Evolutionary conservation across 2,329 filamentous ascomycete genomes (phyloP).

Genomic region (Ustilaginoidea virens): DNA sequence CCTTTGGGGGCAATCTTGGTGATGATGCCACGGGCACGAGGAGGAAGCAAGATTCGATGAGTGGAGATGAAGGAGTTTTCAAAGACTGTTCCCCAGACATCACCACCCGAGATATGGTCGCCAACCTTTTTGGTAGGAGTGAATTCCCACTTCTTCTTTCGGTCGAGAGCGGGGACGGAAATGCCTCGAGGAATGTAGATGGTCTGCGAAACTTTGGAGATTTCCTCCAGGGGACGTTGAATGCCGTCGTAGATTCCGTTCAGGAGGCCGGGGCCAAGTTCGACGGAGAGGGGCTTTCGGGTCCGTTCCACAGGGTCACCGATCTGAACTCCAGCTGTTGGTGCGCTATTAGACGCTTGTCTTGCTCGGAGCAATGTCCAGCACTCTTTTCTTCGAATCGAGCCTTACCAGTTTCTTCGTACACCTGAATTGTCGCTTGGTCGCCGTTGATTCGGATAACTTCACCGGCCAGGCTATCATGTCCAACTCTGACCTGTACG

Average conservation of each 20-base stretch:
- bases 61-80: conserved; percentile 92
- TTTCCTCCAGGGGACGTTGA: conserved; percentile 80
- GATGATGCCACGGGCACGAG: conserved; percentile 79
- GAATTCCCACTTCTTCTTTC: conserved; percentile 92
- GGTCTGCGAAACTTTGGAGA: conserved; percentile 60
- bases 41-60: conserved; percentile 86
- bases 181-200: conserved; percentile 98
- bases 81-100: conserved; percentile 87
- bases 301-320: conserved; percentile 85
- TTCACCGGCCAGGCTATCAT: conserved; percentile 85
- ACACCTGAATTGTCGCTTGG: conserved; percentile 95
- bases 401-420: conserved; percentile 83
- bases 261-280: conserved; percentile 91
- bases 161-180: conserved; percentile 71
- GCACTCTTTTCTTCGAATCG: not conserved
- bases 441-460: conserved; percentile 96
- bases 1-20: conserved; percentile 82
- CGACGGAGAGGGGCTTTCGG: conserved; percentile 91
- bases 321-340: conserved; percentile 79
- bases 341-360: not conserved
- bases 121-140: conserved; percentile 83
- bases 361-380: too few species aligned
- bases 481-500: conserved; percentile 69
- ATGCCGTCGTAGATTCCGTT: conserved; percentile 99
- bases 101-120: conserved; percentile 91